Base-by-base conservation (phyloP, 1,139 yeast species). In the Taiozyma onychis region DNA sequence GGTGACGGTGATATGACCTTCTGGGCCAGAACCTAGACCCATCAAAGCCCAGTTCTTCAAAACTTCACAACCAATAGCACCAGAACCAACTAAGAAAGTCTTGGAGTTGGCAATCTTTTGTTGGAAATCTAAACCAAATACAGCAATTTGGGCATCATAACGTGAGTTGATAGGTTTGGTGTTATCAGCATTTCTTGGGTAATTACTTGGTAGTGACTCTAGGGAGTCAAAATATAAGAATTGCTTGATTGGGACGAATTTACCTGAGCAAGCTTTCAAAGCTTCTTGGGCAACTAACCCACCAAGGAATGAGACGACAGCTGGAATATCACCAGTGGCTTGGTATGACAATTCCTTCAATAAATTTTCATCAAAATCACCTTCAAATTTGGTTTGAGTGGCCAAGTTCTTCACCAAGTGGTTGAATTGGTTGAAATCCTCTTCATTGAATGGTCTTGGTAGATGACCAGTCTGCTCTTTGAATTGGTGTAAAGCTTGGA, bases 21-120 rank as follows among this genome's bases (percentile, higher is more conserved):
- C 69, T 39, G 93, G 88, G 35, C 99, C 98, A 27, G 95, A 77
- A 35, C 96, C 98, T 51, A 93, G 74, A 46, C 99, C 99, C 83
- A 91, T 79, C 80, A 93, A 78, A 9, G 99, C 97, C 98, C 98
- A 93, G 66, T 90, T 91, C 71, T 93, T 93, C 64, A 93, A 77
- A 95, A 95, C 93, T 72, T 93, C 99, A 73, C 99, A 93, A 45
- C 99, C 99, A 75, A 93, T 93, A 41, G 99, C 99, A 66, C 99
- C 99, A 2, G 98, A 82, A 47, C 99, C 99, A 43, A 93, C 99
- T 58, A 93, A 75, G 68, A 93, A 93, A 6, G 91, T 89, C 64
- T 80, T 85, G 57, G 88, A 73, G 67, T 91, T 88, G 44, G 88
- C 80, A 54, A 93, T 71, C 47, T 73, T 74, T 61, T 85, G 81